phyloP scores from a whole-genome alignment of 1,139 yeast species.

The Lizanozyma gosingica region DNA sequence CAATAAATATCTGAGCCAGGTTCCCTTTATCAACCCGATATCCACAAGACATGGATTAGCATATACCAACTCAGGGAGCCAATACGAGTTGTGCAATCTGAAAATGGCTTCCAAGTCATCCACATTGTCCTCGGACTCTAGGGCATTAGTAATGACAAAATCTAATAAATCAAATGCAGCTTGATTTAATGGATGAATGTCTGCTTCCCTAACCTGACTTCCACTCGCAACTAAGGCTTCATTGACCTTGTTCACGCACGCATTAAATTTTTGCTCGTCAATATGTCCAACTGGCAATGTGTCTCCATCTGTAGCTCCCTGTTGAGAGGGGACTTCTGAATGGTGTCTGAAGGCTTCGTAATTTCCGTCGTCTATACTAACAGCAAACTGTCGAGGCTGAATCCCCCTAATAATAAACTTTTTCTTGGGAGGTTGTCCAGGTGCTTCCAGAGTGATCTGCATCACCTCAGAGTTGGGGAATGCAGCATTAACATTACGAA shows the following conservation, averaged over 20 bases:
- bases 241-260: not conserved
- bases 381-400: conserved; percentile 37
- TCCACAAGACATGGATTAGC: conserved; percentile 36
- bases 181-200: not conserved
- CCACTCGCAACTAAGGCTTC: not conserved
- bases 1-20: conserved; percentile 31
- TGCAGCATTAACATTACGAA: conserved; percentile 86
- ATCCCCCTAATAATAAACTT: conserved; percentile 91
- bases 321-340: conserved; percentile 4
- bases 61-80: conserved; percentile 36
- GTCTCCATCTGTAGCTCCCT: conserved; percentile 3
- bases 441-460: conserved; percentile 56
- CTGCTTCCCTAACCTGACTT: not conserved
- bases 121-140: conserved; percentile 18
- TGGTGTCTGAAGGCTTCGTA: conserved; percentile 34
- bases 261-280: conserved; percentile 24
- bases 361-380: conserved; percentile 34
- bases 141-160: conserved; percentile 20
- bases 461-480: conserved; percentile 90
- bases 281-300: conserved; percentile 29
- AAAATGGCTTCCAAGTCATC: conserved; percentile 22
- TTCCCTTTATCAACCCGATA: conserved; percentile 22
- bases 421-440: conserved; percentile 48
- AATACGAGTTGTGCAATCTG: conserved; percentile 28
- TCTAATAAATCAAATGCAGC: conserved; percentile 19